Percentiles rank a stretch among this genome's conserved stretches.
Conservation (phyloP, 768 basidiomycete genomes). For the Erythrobasidium yunnanense region DNA sequence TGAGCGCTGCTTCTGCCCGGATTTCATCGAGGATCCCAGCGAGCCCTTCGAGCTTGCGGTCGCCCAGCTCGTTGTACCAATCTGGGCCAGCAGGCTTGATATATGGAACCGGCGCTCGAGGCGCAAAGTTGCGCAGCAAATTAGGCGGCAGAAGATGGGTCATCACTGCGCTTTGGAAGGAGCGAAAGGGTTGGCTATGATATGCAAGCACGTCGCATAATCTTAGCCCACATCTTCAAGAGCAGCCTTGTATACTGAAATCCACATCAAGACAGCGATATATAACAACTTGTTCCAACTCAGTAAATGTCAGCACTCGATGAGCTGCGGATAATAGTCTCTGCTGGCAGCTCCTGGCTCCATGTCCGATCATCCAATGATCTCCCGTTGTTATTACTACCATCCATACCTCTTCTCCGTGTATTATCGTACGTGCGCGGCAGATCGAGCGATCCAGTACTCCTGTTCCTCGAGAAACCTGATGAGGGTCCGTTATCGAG, state of each 20-base stretch:
- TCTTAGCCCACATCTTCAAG: no score
- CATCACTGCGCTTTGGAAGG: background rate
- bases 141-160: constrained; percentile 80
- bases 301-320: no score
- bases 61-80: constrained; percentile 47
- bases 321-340: no score
- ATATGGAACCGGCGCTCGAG: constrained; percentile 80
- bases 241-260: no score
- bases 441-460: no score
- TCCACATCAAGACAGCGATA: no score
- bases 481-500: constrained; percentile 6
- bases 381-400: background rate
- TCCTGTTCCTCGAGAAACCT: no score
- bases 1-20: constrained; percentile 54
- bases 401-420: no score
- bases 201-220: no score
- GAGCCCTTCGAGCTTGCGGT: constrained; percentile 49
- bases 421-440: no score
- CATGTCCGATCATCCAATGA: constrained; percentile 1
- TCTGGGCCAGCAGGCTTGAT: constrained; percentile 73
- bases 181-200: constrained; percentile 4
- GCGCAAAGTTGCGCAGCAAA: constrained; percentile 89
- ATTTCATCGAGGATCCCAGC: constrained; percentile 60
- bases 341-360: constrained; percentile 14
- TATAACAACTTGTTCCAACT: no score